Base-by-base conservation (phyloP, 2,329 filamentous ascomycete species). In the Hymenoscyphus fructigenus region DNA sequence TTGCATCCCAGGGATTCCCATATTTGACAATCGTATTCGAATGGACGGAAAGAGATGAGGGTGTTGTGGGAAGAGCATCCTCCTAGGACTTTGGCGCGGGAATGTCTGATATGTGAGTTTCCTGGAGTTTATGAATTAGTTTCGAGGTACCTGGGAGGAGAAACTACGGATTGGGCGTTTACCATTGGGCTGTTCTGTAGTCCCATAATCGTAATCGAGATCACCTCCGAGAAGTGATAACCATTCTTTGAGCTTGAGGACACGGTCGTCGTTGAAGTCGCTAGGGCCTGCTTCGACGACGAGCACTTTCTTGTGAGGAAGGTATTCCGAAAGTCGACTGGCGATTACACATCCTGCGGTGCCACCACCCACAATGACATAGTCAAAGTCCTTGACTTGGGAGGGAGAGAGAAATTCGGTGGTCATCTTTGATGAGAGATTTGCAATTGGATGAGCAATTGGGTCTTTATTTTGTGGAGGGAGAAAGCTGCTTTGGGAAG, bases 31-130 rank as follows among this genome's bases (percentile, higher is more conserved):
- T 97, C 93, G 78, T 96, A 93, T 78, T 93, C 88, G 75, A 96
- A 96, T 7, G 93, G 92, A 29, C 92, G 87, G 85, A 96, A 96
- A 20, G 91, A 95, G 78, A 97, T 96, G 73, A 96, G 83, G 23
- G 93, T 96, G 80, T 97, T 97, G 84, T 96, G 93, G 66, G 91
- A 94, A 56, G 92, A 96, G 83, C 93, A 97, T 70, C 93, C 93
- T 71, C 93, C 93, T 34, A 97, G 85, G 47, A 97, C 92, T 82
- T 96, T 96, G 69, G 93, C 93, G 68, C 93, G 89, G 15, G 93
- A 96, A 81, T 96, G 93, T 69, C 92, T 88, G 80, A 97, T 96
- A 80, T 92, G 85, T 64, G 91, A 95, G 83, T 97, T 97, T 75
- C 92, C 92, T 85, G 79, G 71, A 32, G 59, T 36, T 36, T 36